These are phyloP conservation scores for Russula sp. DNA, from an alignment of 768 basidiomycete genomes.

Conservation along the genomic window DNA sequence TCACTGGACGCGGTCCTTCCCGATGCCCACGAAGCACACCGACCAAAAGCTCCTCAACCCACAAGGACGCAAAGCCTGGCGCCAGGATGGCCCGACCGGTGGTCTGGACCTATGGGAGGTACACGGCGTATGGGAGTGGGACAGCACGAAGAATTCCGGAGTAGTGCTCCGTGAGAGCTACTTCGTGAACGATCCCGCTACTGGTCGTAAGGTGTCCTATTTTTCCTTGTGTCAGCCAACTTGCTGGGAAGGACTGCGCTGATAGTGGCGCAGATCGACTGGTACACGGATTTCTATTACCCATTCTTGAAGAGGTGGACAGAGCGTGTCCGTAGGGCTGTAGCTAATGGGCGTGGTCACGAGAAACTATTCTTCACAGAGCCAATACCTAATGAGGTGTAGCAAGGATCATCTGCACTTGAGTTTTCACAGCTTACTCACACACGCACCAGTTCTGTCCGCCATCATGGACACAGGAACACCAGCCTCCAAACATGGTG, in stretches of 20 bases:
- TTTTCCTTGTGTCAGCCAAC: neutral
- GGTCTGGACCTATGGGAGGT: constrained; percentile 81
- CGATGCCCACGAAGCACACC: constrained; percentile 72
- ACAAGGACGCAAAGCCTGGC: constrained; percentile 59
- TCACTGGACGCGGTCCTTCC: constrained; percentile 81
- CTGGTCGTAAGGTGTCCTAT: constrained; percentile 49
- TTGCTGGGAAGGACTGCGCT: neutral
- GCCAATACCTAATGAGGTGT: constrained; percentile 89
- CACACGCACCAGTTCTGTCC: constrained; percentile 60
- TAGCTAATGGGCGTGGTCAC: constrained; percentile 30
- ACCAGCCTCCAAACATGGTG: constrained; percentile 56
- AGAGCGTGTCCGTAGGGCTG: constrained; percentile 44
- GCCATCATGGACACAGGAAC: constrained; percentile 62
- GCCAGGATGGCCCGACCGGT: constrained; percentile 61
- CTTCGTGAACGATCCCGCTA: constrained; percentile 65
- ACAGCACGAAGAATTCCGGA: constrained; percentile 53
- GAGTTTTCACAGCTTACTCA: neutral
- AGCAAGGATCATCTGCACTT: neutral
- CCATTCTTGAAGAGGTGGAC: constrained; percentile 71
- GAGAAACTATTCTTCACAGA: constrained; percentile 72
- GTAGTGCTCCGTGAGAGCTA: constrained; percentile 82
- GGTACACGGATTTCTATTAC: constrained; percentile 82
- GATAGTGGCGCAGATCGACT: constrained; percentile 52
- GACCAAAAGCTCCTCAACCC: constrained; percentile 55
- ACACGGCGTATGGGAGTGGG: constrained; percentile 94